A percentile compares a stretch with the other conserved stretches of the same genome.
Conservation (phyloP, 2,329 filamentous ascomycete species). For the Claviceps citrina region DNA sequence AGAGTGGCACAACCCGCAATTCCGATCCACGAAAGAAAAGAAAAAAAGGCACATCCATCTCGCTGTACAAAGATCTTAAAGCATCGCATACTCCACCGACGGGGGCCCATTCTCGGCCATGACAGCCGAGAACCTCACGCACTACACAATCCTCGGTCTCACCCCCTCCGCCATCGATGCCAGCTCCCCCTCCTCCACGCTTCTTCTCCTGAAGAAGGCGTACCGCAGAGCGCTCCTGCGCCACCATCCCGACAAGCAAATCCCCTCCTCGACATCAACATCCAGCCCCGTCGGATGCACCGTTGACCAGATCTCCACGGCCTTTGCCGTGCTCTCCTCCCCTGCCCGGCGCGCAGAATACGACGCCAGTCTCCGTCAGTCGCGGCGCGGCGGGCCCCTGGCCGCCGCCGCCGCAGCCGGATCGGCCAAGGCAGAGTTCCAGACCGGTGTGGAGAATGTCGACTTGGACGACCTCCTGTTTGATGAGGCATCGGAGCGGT, state of each 20-base stretch:
- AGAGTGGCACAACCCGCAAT: too few relatives aligned
- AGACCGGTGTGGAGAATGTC: conserved; percentile 45
- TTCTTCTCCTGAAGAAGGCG: conserved; percentile 46
- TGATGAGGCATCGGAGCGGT: conserved; percentile 32
- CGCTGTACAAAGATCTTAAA: too few relatives aligned
- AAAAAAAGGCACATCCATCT: too few relatives aligned
- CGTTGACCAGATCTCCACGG: conserved; percentile 48
- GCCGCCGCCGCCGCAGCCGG: conserved; percentile 6
- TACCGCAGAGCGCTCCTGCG: conserved; percentile 49
- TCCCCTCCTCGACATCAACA: neutral
- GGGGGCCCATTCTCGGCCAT: neutral
- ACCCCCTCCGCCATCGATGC: conserved; percentile 31
- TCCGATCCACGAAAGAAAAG: too few relatives aligned
- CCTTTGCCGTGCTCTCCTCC: conserved; percentile 41
- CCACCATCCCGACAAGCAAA: conserved; percentile 48
- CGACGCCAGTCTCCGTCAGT: conserved; percentile 31
- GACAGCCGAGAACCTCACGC: conserved; percentile 21
- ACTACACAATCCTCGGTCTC: conserved; percentile 47
- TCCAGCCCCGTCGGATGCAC: conserved; percentile 23
- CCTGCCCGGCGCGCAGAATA: conserved; percentile 35
- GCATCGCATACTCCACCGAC: too few relatives aligned
- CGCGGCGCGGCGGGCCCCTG: too few relatives aligned
- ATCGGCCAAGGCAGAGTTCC: conserved; percentile 19
- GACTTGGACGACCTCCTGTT: conserved; percentile 50
- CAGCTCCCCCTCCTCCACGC: conserved; percentile 25